These are phyloP conservation scores for Sodiomyces alkalinus DNA, from an alignment of 2,329 filamentous ascomycete genomes.

Conservation along the genomic window DNA sequence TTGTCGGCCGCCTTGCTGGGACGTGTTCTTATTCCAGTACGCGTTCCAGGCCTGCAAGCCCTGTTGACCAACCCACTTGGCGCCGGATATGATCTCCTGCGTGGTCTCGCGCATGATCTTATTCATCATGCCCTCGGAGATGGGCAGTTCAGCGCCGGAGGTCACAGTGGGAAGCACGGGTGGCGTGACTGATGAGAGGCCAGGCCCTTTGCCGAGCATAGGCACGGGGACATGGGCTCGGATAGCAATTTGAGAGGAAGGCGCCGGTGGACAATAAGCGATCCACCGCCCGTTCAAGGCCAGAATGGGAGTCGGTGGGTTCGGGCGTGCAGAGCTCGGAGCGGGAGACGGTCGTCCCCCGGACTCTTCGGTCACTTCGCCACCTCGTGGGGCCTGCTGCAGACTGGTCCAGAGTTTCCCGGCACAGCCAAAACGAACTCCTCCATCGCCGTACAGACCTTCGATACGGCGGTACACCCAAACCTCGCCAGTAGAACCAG, in stretches of 20 bases:
- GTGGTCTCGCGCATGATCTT: conserved; percentile 67
- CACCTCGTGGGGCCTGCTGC: conserved; percentile 40
- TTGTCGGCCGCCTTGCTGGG: conserved; percentile 24
- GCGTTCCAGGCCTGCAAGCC: conserved; percentile 64
- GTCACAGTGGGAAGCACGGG: conserved; percentile 54
- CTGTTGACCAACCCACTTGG: conserved; percentile 64
- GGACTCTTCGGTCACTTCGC: conserved; percentile 29
- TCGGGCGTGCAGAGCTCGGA: conserved; percentile 18
- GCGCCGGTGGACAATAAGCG: conserved; percentile 59
- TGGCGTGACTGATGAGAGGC: conserved; percentile 45
- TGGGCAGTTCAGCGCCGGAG: conserved; percentile 56
- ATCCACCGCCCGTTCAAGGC: conserved; percentile 61
- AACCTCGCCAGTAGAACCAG: conserved; percentile 72
- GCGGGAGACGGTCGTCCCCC: conserved; percentile 22
- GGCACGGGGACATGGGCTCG: conserved; percentile 49
- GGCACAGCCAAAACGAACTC: conserved; percentile 45
- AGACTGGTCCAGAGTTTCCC: conserved; percentile 88
- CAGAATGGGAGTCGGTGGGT: conserved; percentile 46
- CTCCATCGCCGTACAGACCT: conserved; percentile 22
- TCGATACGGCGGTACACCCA: conserved; percentile 53
- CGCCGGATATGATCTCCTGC: conserved; percentile 61
- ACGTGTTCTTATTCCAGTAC: conserved; percentile 53
- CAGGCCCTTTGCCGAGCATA: conserved; percentile 36
- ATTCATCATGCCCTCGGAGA: conserved; percentile 56
- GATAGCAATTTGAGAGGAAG: conserved; percentile 54